Percentiles rank a stretch among this genome's conserved stretches.
Evolutionary conservation across 371 early-diverging fungal genomes (phyloP).

Genomic region (Basidiobolus meristosporus): DNA sequence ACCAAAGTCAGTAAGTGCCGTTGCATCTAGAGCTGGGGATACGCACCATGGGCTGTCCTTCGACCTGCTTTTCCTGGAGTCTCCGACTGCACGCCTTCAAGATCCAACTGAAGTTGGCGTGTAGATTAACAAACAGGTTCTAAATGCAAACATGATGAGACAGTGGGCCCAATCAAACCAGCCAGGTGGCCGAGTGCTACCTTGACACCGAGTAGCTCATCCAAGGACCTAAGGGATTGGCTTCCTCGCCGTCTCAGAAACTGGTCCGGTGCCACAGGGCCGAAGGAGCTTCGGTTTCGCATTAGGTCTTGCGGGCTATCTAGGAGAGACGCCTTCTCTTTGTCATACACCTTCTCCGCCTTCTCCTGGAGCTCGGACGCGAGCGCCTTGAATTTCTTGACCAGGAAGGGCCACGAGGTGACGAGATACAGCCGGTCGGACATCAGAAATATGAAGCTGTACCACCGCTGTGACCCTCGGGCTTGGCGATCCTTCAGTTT

Average conservation of each 20-base stretch:
- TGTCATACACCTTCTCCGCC: constrained; percentile 1
- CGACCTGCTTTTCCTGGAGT: constrained; percentile 3
- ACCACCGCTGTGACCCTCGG: constrained; percentile 39
- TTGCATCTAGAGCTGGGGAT: neutral
- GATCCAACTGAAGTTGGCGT: constrained; percentile 26
- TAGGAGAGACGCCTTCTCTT: neutral
- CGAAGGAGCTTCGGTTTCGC: neutral
- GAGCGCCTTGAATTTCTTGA: constrained; percentile 17
- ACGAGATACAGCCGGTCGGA: constrained; percentile 45
- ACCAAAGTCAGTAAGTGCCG: neutral
- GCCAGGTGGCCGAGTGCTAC: too few species aligned
- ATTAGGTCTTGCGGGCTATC: too few species aligned
- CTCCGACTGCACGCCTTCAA: constrained; percentile 21
- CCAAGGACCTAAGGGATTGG: neutral
- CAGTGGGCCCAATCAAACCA: neutral
- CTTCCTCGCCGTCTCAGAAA: neutral
- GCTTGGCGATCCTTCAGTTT: constrained; percentile 46
- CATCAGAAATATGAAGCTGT: constrained; percentile 45
- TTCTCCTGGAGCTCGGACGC: neutral
- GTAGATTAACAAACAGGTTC: constrained; percentile 26
- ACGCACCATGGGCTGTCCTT: constrained; percentile 4
- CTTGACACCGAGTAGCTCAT: neutral
- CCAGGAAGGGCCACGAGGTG: constrained; percentile 46
- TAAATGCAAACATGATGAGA: constrained; percentile 4
- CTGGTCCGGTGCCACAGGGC: neutral